Percentiles rank a stretch among this genome's conserved stretches.
These are phyloP conservation scores for Peronospora farinosa DNA, from an alignment of 352 stramenopile species.

Conservation along the genomic window DNA sequence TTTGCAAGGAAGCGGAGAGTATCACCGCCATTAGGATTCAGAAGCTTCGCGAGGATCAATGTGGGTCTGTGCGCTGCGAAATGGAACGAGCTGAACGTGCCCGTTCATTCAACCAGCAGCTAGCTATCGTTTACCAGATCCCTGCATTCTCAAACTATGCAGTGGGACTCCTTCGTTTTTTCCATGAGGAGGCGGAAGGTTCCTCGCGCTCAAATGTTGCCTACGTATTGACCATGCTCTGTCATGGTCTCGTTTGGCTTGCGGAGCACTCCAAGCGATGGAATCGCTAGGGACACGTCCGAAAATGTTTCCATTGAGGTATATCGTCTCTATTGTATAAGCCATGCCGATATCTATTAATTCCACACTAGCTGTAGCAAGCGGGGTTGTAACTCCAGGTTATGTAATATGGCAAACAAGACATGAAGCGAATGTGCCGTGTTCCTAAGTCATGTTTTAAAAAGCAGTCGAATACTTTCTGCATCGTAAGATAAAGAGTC, in stretches of 20 bases:
- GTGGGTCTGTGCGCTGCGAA: constrained; percentile 54
- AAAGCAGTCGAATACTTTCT: background rate
- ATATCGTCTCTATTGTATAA: constrained; percentile 18
- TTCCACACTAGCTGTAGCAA: constrained; percentile 17
- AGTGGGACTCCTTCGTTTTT: constrained; percentile 59
- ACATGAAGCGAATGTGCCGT: background rate
- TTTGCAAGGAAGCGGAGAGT: constrained; percentile 36
- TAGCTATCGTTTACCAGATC: constrained; percentile 70
- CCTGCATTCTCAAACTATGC: constrained; percentile 68
- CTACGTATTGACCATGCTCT: constrained; percentile 73
- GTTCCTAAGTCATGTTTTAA: background rate
- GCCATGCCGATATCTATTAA: constrained; percentile 33
- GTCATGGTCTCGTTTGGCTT: constrained; percentile 75
- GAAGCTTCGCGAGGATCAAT: constrained; percentile 45
- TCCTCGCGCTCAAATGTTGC: constrained; percentile 67
- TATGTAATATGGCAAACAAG: constrained; percentile 18
- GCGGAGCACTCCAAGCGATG: constrained; percentile 67
- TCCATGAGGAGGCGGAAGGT: constrained; percentile 67
- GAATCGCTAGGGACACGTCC: constrained; percentile 18
- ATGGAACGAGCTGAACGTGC: constrained; percentile 61
- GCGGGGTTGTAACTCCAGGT: constrained; percentile 16
- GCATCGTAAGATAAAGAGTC: background rate
- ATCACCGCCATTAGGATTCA: constrained; percentile 37
- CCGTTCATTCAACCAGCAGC: constrained; percentile 57
- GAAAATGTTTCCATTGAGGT: constrained; percentile 7